These are phyloP conservation scores for Mixia osmundae DNA, from an alignment of 1,284 basidiomycete genomes.

Conservation along the genomic window DNA sequence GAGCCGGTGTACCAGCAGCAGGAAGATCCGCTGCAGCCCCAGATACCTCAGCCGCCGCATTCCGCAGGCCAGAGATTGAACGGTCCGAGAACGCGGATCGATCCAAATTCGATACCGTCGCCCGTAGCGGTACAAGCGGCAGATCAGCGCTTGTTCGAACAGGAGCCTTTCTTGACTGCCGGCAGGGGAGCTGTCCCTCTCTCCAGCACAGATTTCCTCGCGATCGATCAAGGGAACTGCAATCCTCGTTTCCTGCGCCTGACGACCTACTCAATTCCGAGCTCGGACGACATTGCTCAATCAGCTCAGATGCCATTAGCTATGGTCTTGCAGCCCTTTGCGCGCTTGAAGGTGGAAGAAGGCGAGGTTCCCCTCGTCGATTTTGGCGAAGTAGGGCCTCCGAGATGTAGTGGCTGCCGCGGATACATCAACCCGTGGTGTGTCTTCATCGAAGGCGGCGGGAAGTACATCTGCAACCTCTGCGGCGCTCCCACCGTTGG, in stretches of 20 bases:
- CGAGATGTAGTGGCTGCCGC: slow-evolving; percentile 63
- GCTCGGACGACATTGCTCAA: slow-evolving; percentile 49
- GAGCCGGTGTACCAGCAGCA: slow-evolving; percentile 3
- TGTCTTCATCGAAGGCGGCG: slow-evolving; percentile 59
- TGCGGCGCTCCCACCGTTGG: slow-evolving; percentile 63
- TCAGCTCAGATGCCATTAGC: slow-evolving; percentile 68
- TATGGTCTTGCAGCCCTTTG: slow-evolving; percentile 74
- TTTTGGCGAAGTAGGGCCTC: slow-evolving; percentile 44
- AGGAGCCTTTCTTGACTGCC: slow-evolving; percentile 51
- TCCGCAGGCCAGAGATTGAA: slow-evolving; percentile 23
- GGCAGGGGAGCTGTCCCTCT: slow-evolving; percentile 49
- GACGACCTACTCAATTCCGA: slow-evolving; percentile 50
- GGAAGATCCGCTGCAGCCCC: slow-evolving; percentile 7
- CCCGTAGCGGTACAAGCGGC: slow-evolving; percentile 59
- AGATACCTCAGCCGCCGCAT: slow-evolving; percentile 24
- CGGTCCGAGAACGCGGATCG: slow-evolving; percentile 58
- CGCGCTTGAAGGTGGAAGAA: slow-evolving; percentile 43
- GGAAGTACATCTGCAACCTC: slow-evolving; percentile 78
- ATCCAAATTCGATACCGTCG: slow-evolving; percentile 75
- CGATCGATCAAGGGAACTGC: slow-evolving; percentile 75
- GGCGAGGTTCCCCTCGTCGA: slow-evolving; percentile 52
- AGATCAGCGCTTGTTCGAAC: slow-evolving; percentile 48
- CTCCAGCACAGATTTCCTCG: slow-evolving; percentile 62
- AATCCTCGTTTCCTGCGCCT: slow-evolving; percentile 41
- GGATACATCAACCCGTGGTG: slow-evolving; percentile 94